Evolutionary conservation across 1,284 basidiomycete species (phyloP).

Genomic region (Cryptococcus sp.): DNA sequence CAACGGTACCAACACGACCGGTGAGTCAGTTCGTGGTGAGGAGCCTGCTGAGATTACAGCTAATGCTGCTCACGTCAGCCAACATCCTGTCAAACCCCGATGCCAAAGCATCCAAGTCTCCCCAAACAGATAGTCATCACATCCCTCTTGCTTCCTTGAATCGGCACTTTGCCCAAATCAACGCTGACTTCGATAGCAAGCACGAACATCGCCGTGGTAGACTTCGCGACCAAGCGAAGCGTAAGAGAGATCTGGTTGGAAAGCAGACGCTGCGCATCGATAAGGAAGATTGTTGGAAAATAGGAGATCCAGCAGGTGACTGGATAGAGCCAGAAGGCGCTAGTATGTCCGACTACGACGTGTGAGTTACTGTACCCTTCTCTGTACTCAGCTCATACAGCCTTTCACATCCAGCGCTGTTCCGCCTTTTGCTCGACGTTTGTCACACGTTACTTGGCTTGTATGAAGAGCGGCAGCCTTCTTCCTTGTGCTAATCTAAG

Average conservation of each 20-base stretch:
- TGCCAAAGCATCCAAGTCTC: too few relatives aligned
- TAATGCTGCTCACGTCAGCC: too few relatives aligned
- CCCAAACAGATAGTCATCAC: too few relatives aligned
- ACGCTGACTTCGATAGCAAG: background rate
- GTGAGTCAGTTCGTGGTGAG: too few relatives aligned
- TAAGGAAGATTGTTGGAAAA: conserved; percentile 33
- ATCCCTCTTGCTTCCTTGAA: too few relatives aligned
- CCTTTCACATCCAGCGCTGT: conserved; percentile 14
- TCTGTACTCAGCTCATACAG: too few relatives aligned
- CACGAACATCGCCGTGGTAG: background rate
- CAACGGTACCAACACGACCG: too few relatives aligned
- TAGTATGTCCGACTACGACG: conserved; percentile 17
- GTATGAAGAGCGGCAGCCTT: background rate
- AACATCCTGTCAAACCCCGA: too few relatives aligned
- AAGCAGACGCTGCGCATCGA: conserved; percentile 10
- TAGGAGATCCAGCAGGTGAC: conserved; percentile 21
- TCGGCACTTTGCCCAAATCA: too few relatives aligned
- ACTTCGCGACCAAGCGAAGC: background rate
- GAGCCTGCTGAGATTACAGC: too few relatives aligned
- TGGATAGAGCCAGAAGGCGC: conserved; percentile 38
- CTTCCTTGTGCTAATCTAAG: too few relatives aligned
- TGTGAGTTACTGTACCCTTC: conserved; percentile 22
- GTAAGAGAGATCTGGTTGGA: background rate
- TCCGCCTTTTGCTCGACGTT: conserved; percentile 41
- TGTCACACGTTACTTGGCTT: conserved; percentile 1